These are phyloP conservation scores for Didymella lethalis DNA, from an alignment of 2,329 filamentous ascomycete genomes.

Conservation along the genomic window DNA sequence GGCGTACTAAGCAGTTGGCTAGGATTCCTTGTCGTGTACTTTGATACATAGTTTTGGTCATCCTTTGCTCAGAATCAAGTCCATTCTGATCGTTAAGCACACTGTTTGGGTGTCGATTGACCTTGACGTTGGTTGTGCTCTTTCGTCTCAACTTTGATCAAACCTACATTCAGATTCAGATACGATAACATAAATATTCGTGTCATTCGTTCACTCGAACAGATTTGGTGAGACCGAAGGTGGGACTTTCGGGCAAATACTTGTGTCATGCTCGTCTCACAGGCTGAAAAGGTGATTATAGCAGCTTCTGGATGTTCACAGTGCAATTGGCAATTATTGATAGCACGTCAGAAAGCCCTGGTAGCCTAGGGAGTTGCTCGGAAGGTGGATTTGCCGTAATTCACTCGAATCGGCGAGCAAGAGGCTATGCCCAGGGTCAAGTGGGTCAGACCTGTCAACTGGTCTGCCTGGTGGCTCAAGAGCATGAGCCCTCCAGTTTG, in stretches of 20 bases:
- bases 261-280: neutral
- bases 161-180: neutral
- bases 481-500: conserved; percentile 32
- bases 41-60: conserved; percentile 52
- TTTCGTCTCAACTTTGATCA: neutral
- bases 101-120: neutral
- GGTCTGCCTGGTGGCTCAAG: conserved; percentile 41
- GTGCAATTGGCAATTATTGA: neutral
- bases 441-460: conserved; percentile 44
- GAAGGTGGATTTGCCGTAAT: neutral
- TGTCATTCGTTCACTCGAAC: neutral
- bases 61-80: neutral
- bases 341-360: neutral
- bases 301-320: neutral
- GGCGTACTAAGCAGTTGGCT: conserved; percentile 97
- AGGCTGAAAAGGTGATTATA: neutral
- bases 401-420: conserved; percentile 8
- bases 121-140: no score
- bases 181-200: neutral
- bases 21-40: conserved; percentile 92
- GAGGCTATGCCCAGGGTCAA: conserved; percentile 26
- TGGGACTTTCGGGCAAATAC: neutral
- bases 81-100: neutral
- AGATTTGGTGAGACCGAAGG: neutral
- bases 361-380: neutral